These are phyloP conservation scores for Cladophialophora carrionii DNA, from an alignment of 2,329 filamentous ascomycete species.

Conservation along the genomic window DNA sequence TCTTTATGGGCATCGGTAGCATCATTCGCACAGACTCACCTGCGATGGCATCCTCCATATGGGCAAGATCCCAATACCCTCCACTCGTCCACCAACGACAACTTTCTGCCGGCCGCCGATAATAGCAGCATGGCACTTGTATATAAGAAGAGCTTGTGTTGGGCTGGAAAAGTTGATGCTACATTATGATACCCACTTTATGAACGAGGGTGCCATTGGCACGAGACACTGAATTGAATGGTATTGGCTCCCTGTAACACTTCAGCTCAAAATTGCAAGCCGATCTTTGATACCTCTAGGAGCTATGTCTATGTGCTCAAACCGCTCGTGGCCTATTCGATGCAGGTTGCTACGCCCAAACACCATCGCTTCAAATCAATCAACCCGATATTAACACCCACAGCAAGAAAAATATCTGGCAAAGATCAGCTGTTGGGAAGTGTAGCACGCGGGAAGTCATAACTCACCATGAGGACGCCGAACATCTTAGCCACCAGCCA, in stretches of 20 bases:
- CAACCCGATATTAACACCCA: constrained; percentile 66
- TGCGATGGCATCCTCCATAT: constrained; percentile 73
- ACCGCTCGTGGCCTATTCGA: not conserved
- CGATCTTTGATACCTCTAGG: not conserved
- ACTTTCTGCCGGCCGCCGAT: constrained; percentile 1
- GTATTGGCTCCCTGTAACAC: constrained; percentile 6
- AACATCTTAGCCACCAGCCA: constrained; percentile 87
- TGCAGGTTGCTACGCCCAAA: not conserved
- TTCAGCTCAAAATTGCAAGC: not conserved
- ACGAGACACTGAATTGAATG: not conserved
- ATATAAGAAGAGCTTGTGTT: constrained; percentile 18
- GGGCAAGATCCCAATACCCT: constrained; percentile 71
- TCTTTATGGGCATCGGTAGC: constrained; percentile 99
- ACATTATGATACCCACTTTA: constrained; percentile 32
- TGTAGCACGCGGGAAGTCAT: not conserved
- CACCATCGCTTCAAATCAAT: constrained; percentile 6
- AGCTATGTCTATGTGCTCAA: not conserved
- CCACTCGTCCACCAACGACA: constrained; percentile 68
- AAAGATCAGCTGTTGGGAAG: constrained; percentile 10
- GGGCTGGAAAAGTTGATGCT: constrained; percentile 28
- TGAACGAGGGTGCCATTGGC: constrained; percentile 14
- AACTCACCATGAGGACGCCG: constrained; percentile 75
- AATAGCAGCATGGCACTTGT: constrained; percentile 14
- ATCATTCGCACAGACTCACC: constrained; percentile 92
- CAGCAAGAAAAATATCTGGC: constrained; percentile 75